Evolutionary conservation across 495 filamentous ascomycete genomes (phyloP).

Genomic region (Trichoderma reesei): DNA sequence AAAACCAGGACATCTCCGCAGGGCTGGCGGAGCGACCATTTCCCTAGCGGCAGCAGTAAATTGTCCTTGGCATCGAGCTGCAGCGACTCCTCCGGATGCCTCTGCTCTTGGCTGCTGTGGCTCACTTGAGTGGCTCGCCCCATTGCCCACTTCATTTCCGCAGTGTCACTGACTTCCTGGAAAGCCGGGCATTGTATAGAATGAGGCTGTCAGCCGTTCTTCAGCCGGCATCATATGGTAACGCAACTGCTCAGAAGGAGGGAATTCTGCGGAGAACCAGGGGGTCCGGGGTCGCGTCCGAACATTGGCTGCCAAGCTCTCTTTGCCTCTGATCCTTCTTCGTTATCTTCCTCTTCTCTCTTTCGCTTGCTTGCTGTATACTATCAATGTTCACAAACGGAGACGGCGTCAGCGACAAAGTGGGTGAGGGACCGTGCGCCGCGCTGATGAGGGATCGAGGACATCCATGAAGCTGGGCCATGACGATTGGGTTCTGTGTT

Average conservation of each 20-base stretch:
- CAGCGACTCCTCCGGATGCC: background rate
- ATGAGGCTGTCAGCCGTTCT: background rate
- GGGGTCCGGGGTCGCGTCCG: background rate
- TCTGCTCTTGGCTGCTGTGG: background rate
- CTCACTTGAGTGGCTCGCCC: background rate
- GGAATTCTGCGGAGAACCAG: background rate
- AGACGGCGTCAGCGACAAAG: conserved; percentile 1
- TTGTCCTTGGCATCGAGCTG: too few species aligned
- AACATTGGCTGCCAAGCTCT: background rate
- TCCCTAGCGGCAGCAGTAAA: too few species aligned
- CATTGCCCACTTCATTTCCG: background rate
- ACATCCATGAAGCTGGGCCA: background rate
- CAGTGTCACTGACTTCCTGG: background rate
- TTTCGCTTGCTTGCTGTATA: background rate
- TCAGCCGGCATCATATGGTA: background rate
- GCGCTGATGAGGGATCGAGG: background rate
- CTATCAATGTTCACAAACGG: background rate
- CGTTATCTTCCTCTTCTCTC: background rate
- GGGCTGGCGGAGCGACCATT: too few species aligned
- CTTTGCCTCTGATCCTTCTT: background rate
- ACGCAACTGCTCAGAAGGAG: background rate
- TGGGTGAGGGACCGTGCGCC: background rate
- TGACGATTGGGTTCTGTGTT: conserved; percentile 5
- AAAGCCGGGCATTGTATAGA: background rate
- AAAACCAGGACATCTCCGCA: background rate